These are phyloP conservation scores for Saprolegnia parasitica DNA, from an alignment of 352 stramenopile genomes.

Conservation along the genomic window DNA sequence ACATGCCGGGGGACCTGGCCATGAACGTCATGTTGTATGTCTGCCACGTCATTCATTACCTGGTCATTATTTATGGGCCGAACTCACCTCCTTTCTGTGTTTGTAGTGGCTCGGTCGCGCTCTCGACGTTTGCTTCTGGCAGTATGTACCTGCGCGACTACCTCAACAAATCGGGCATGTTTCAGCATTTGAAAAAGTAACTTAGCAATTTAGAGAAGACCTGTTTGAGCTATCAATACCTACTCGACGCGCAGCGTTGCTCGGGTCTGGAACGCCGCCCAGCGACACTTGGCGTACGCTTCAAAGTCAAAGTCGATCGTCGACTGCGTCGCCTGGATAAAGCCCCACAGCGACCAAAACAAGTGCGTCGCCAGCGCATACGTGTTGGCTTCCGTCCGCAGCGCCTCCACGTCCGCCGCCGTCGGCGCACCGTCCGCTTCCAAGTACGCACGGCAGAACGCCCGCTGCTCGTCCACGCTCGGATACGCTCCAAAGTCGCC, in stretches of 20 bases:
- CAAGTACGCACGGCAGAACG: conserved; percentile 68
- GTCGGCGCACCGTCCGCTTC: conserved; percentile 41
- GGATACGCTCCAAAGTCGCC: conserved; percentile 75
- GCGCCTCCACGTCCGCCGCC: conserved; percentile 50
- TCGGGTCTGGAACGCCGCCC: conserved; percentile 65
- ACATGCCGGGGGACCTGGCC: conserved; percentile 49
- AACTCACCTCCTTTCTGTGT: background rate
- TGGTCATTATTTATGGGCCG: background rate
- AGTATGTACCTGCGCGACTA: conserved; percentile 49
- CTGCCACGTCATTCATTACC: conserved; percentile 6
- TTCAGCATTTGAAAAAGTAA: too few species aligned
- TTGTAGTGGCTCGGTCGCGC: conserved; percentile 54
- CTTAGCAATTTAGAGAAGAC: too few species aligned
- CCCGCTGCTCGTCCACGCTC: conserved; percentile 52
- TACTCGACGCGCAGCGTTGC: conserved; percentile 43
- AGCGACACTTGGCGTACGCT: conserved; percentile 74
- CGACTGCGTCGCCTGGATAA: conserved; percentile 84
- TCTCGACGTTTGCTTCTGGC: conserved; percentile 68
- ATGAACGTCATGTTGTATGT: conserved; percentile 67
- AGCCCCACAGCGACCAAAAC: conserved; percentile 88
- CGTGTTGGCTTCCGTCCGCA: conserved; percentile 67
- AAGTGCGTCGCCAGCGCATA: conserved; percentile 85
- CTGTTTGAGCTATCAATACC: too few species aligned
- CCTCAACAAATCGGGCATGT: too few species aligned
- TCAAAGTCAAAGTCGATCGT: conserved; percentile 93